Evolutionary conservation across 73 alveolate species (phyloP).

Genomic region (Stentor coeruleus): DNA sequence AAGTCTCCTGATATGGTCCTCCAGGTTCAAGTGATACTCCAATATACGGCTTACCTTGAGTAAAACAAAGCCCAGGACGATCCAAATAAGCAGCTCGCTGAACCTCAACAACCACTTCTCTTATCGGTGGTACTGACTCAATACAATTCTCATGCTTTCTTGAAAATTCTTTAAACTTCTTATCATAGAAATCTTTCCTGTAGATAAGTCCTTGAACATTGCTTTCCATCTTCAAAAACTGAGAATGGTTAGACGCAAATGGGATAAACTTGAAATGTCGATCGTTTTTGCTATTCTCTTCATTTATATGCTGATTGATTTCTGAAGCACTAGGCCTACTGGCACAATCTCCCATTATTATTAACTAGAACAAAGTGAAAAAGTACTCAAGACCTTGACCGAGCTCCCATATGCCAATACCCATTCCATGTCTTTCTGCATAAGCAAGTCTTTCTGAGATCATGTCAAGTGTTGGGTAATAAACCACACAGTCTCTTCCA

Average conservation of each 20-base stretch:
- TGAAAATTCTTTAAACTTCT: not conserved
- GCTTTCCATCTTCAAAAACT: not conserved
- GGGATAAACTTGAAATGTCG: not conserved
- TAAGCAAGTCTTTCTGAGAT: not conserved
- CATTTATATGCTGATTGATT: not conserved
- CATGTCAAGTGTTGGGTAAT: conserved; percentile 10
- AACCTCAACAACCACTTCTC: not conserved
- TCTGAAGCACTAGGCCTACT: not conserved
- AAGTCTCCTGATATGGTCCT: not conserved
- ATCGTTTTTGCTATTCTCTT: not conserved
- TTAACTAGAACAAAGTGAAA: not conserved
- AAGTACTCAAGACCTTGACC: conserved; percentile 21
- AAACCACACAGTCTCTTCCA: not conserved
- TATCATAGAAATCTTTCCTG: not conserved
- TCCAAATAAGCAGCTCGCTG: not conserved
- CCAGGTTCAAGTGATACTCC: not conserved
- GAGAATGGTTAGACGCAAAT: not conserved
- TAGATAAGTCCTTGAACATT: not conserved
- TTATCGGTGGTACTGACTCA: not conserved
- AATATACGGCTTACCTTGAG: not conserved
- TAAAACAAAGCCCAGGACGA: not conserved
- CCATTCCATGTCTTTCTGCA: not conserved
- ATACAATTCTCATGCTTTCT: not conserved
- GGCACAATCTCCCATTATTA: conserved; percentile 7
- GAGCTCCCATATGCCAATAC: conserved; percentile 13